Evolutionary conservation across 306 rosid genomes (phyloP).

Genomic region (Malus sieversii): DNA sequence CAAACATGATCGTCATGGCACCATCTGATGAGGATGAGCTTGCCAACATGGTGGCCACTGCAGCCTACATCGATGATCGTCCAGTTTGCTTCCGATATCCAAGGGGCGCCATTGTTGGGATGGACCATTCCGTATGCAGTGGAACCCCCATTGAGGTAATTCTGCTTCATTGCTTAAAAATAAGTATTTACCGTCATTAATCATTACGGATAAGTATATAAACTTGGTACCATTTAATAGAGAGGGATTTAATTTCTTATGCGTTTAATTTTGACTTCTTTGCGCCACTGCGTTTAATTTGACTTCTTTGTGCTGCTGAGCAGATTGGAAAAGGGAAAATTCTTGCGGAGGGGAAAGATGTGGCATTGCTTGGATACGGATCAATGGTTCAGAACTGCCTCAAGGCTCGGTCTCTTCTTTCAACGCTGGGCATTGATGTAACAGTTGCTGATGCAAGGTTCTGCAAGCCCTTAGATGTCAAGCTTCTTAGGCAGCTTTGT

Average conservation of each 20-base stretch:
- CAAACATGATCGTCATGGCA: slow-evolving; percentile 96
- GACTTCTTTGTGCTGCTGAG: background rate
- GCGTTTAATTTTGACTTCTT: background rate
- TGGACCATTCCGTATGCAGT: slow-evolving; percentile 22
- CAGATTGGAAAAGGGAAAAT: slow-evolving; percentile 87
- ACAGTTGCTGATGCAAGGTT: slow-evolving; percentile 98
- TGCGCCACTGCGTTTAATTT: background rate
- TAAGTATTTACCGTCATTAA: background rate
- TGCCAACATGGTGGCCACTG: slow-evolving; percentile 82
- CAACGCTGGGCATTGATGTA: slow-evolving; percentile 70
- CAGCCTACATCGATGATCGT: slow-evolving; percentile 48
- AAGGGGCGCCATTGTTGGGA: slow-evolving; percentile 51
- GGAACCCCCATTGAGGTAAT: slow-evolving; percentile 76
- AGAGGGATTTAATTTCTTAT: background rate
- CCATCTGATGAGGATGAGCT: slow-evolving; percentile 85
- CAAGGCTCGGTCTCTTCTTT: slow-evolving; percentile 68
- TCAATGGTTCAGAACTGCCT: slow-evolving; percentile 95
- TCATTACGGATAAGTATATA: background rate
- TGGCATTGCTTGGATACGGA: slow-evolving; percentile 90
- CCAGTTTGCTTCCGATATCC: slow-evolving; percentile 95
- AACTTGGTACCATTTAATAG: background rate
- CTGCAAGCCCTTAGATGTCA: slow-evolving; percentile 88
- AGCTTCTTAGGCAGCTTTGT: slow-evolving; percentile 79
- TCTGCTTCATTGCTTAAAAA: background rate
- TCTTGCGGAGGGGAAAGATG: slow-evolving; percentile 74